These are phyloP conservation scores for Tolypocladium pustulatum DNA, from an alignment of 2,329 filamentous ascomycete genomes.

Conservation along the genomic window DNA sequence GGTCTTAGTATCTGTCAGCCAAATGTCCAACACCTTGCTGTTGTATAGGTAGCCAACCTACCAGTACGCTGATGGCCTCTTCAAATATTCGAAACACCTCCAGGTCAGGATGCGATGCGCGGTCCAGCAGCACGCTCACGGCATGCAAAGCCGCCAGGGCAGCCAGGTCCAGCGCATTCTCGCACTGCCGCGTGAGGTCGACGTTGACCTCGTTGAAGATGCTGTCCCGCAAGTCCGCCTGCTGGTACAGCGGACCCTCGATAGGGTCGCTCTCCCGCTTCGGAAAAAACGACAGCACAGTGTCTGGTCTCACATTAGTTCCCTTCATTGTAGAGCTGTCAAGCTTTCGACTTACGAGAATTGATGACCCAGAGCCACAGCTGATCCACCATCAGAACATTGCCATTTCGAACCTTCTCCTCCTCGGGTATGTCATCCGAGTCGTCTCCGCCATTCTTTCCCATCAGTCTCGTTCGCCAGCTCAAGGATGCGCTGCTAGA, in stretches of 20 bases:
- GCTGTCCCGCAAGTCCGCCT: slow-evolving; percentile 52
- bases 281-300: slow-evolving; percentile 43
- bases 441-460: slow-evolving; percentile 7
- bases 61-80: slow-evolving; percentile 53
- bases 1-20: slow-evolving; percentile 27
- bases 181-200: slow-evolving; percentile 50
- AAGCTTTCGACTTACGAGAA: slow-evolving; percentile 29
- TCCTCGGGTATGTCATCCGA: slow-evolving; percentile 17
- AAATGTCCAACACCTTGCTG: not conserved
- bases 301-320: slow-evolving; percentile 24
- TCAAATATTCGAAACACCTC: slow-evolving; percentile 57
- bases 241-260: slow-evolving; percentile 45
- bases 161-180: slow-evolving; percentile 51
- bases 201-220: slow-evolving; percentile 58
- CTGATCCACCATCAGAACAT: slow-evolving; percentile 58
- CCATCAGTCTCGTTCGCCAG: slow-evolving; percentile 15
- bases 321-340: accelerated
- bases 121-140: slow-evolving; percentile 49
- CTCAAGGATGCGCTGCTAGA: slow-evolving; percentile 10
- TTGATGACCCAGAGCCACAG: slow-evolving; percentile 52
- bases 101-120: slow-evolving; percentile 48
- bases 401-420: slow-evolving; percentile 36
- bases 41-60: slow-evolving; percentile 16
- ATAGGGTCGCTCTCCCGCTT: slow-evolving; percentile 42
- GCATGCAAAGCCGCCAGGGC: slow-evolving; percentile 52